A percentile compares a stretch with the other conserved stretches of the same genome.
Conservation (phyloP, 2,329 filamentous ascomycete species). For the Pseudogymnoascus sp. region DNA sequence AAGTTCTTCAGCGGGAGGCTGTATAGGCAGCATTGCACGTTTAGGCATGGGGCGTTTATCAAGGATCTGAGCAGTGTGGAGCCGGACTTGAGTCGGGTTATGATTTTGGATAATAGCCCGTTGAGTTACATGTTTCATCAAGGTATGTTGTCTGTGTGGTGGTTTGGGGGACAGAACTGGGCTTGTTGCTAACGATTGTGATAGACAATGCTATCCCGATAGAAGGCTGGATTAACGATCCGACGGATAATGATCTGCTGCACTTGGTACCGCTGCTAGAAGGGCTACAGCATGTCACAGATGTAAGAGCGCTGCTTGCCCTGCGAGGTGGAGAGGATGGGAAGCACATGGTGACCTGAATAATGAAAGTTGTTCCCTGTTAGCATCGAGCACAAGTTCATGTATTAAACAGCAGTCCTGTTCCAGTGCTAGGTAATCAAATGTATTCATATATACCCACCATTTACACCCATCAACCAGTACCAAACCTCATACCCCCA, state of each 20-base stretch:
- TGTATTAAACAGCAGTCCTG: no score
- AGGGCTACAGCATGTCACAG: slow-evolving; percentile 91
- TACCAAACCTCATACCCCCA: slow-evolving; percentile 60
- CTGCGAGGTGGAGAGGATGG: slow-evolving; percentile 79
- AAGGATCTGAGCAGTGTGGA: slow-evolving; percentile 96
- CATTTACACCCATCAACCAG: no score
- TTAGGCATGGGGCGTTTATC: slow-evolving; percentile 92
- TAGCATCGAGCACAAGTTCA: background rate
- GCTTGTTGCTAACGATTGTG: background rate
- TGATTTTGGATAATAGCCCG: slow-evolving; percentile 98
- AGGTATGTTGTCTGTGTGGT: slow-evolving; percentile 51
- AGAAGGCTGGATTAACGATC: slow-evolving; percentile 98
- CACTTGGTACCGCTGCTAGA: slow-evolving; percentile 89
- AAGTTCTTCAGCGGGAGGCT: slow-evolving; percentile 93
- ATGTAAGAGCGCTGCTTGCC: slow-evolving; percentile 85
- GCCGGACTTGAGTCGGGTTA: slow-evolving; percentile 93
- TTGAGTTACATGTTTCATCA: slow-evolving; percentile 98
- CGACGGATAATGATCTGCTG: slow-evolving; percentile 90
- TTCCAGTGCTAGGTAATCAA: no score
- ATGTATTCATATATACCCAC: background rate
- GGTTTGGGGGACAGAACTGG: slow-evolving; percentile 13
- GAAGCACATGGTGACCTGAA: slow-evolving; percentile 35
- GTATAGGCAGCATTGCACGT: slow-evolving; percentile 96
- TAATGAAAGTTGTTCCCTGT: slow-evolving; percentile 9
- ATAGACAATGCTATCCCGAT: slow-evolving; percentile 98